Evolutionary conservation across 2,329 filamentous ascomycete species (phyloP).

Genomic region (Xylaria sp.): DNA sequence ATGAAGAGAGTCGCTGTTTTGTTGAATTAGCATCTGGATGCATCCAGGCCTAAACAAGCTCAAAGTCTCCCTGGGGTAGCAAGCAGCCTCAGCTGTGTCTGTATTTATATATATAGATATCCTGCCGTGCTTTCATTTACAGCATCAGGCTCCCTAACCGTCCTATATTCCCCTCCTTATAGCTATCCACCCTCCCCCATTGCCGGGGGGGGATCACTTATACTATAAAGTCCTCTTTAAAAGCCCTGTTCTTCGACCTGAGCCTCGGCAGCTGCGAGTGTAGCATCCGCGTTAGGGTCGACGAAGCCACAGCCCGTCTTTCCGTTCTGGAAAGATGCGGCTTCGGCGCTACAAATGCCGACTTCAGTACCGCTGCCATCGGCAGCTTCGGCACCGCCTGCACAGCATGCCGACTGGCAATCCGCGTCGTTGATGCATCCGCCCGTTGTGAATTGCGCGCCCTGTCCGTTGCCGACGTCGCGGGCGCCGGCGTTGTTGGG

Average conservation of each 20-base stretch:
- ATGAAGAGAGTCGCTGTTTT: not conserved
- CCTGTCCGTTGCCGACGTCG: constrained; percentile 44
- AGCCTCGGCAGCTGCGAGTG: constrained; percentile 40
- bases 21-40: not conserved
- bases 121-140: not conserved
- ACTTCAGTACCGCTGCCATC: constrained; percentile 35
- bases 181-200: not conserved
- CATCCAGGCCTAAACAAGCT: not conserved
- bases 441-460: constrained; percentile 46
- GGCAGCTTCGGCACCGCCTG: constrained; percentile 36
- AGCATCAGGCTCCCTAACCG: not conserved
- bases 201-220: too few species aligned
- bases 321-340: constrained; percentile 44
- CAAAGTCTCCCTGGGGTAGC: not conserved
- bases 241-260: constrained; percentile 45
- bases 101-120: not conserved
- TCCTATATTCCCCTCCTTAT: not conserved
- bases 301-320: constrained; percentile 47
- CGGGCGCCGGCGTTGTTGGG: constrained; percentile 44
- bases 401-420: constrained; percentile 43
- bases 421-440: constrained; percentile 45
- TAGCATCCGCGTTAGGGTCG: constrained; percentile 42
- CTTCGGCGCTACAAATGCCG: constrained; percentile 45
- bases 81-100: not conserved
- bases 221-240: constrained; percentile 13